Conservation (phyloP, 306 rosid genomes). For the Quillaja saponaria region DNA sequence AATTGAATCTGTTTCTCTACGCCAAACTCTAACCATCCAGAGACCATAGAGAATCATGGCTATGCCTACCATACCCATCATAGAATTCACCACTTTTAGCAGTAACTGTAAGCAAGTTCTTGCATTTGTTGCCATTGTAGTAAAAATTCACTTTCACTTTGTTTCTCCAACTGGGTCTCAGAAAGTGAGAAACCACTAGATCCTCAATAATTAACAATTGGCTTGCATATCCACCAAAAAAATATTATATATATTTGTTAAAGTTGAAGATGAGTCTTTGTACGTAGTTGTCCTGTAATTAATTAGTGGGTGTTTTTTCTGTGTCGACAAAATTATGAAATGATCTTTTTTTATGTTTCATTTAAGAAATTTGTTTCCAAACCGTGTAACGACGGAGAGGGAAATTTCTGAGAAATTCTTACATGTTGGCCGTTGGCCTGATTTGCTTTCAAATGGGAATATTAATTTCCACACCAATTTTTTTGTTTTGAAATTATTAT, state of each 20-base stretch:
- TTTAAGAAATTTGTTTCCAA: not conserved
- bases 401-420: slow-evolving; percentile 35
- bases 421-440: not conserved
- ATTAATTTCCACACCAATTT: too few relatives aligned
- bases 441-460: not conserved
- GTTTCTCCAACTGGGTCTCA: not conserved
- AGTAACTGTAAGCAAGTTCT: slow-evolving; percentile 25
- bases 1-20: slow-evolving; percentile 27
- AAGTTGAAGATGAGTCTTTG: too few relatives aligned
- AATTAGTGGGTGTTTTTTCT: too few relatives aligned
- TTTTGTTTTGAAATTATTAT: too few relatives aligned
- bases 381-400: not conserved
- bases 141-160: too few relatives aligned
- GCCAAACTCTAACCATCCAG: slow-evolving; percentile 43
- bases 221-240: too few relatives aligned
- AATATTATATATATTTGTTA: too few relatives aligned
- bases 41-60: slow-evolving; percentile 43
- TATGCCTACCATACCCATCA: slow-evolving; percentile 46
- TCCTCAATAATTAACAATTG: too few relatives aligned
- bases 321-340: too few relatives aligned
- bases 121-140: slow-evolving; percentile 25
- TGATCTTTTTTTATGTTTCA: too few relatives aligned
- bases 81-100: slow-evolving; percentile 37
- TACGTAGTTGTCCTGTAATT: too few relatives aligned
- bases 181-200: too few relatives aligned